Base-by-base conservation (phyloP, 805 yeast species). In the Starmerella sp. region DNA sequence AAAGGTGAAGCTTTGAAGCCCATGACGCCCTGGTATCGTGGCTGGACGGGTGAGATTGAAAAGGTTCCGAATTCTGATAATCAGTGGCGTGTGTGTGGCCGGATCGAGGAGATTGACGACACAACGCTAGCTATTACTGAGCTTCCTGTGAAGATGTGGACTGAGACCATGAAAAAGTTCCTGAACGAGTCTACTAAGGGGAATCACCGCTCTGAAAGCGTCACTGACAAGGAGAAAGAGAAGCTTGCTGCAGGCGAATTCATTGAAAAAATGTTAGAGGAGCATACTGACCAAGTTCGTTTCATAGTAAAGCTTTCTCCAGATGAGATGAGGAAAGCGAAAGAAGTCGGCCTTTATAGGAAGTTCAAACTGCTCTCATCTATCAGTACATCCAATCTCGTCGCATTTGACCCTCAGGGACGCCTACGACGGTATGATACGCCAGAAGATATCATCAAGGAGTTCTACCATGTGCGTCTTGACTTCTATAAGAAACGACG, bases 231-330 rank as follows among this genome's bases (percentile, higher is more conserved):
- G 55, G 71, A 68, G 47, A 58, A 55, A 37, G 62, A 61, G 43
- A 58, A 51, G 45, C 36, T 55, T 31, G 55, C 55, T 8, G 15
- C 76, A 76, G 55, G 80, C 89, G 29, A 63, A 46, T 91, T 97
- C 95, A 88, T 91, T 58, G 90, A 87, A 62, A 97, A 91, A 69
- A 80, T 90, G 82, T 88, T 84, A 62, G 98, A 93, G 66, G 96
- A 91, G 67, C 98, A 93, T 69, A 44, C 48, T 10, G 86, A 88
- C 15, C 75, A 80, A 55, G 82, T 93, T 60, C 80, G 82, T 58
- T 93, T 93, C 65, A 80, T 86, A 31, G 79, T 93, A 32, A 86
- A 81, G 37, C 71, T 93, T 59, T 72, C 82, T 10, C 78, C 76
- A 52, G 91, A 82, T 48, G 96, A 91, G 66, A 91, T 93, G 97